Evolutionary conservation across 208 protist genomes (phyloP).

Genomic region (Vickermania ingenoplastis): DNA sequence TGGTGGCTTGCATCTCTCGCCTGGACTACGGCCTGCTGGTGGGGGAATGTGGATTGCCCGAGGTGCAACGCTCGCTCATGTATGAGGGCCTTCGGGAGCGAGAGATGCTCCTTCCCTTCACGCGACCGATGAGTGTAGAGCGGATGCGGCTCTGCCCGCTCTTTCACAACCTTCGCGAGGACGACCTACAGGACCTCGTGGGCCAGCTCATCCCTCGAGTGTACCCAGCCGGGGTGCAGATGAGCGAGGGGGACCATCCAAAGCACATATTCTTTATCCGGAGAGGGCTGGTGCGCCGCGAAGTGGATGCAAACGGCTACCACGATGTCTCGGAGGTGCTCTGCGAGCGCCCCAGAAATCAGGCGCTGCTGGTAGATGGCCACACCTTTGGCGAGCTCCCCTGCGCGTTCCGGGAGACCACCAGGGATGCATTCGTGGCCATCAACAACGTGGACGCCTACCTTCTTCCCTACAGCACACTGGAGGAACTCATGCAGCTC

Average conservation of each 20-base stretch:
- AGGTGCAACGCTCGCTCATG: constrained; percentile 35
- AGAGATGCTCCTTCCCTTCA: constrained; percentile 48
- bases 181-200: constrained; percentile 41
- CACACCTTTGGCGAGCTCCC: constrained; percentile 73
- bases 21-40: constrained; percentile 36
- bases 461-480: constrained; percentile 54
- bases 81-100: constrained; percentile 32
- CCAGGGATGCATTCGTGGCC: constrained; percentile 42
- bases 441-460: constrained; percentile 73
- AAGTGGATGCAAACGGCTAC: constrained; percentile 19
- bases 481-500: constrained; percentile 78
- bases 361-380: constrained; percentile 53
- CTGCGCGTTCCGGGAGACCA: constrained; percentile 61
- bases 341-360: constrained; percentile 28
- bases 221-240: constrained; percentile 57
- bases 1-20: constrained; percentile 31
- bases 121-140: constrained; percentile 36
- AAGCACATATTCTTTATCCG: constrained; percentile 72
- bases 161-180: constrained; percentile 27
- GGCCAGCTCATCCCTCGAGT: constrained; percentile 50
- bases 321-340: constrained; percentile 7
- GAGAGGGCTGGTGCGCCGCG: constrained; percentile 54
- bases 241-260: constrained; percentile 28
- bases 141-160: constrained; percentile 66
- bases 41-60: constrained; percentile 10